These are phyloP conservation scores for Penicillium sp. DNA, from an alignment of 2,329 filamentous ascomycete species.

Conservation along the genomic window DNA sequence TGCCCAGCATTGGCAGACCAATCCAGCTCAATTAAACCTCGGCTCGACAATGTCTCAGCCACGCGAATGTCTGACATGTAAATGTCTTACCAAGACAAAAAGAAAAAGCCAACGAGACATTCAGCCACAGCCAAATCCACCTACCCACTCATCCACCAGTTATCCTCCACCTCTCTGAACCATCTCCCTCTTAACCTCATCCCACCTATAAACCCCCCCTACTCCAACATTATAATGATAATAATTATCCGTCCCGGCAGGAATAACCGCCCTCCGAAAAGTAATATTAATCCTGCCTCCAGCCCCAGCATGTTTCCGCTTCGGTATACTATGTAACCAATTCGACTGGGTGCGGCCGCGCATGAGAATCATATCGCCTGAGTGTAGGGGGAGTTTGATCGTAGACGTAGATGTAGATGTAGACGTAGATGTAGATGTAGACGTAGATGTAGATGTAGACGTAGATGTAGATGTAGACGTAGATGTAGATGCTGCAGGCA, in stretches of 20 bases:
- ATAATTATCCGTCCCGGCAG: slow-evolving; percentile 78
- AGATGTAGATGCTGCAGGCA: too few species aligned
- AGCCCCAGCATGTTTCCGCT: slow-evolving; percentile 60
- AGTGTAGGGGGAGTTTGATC: slow-evolving; percentile 61
- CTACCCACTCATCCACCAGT: too few species aligned
- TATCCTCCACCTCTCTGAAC: too few species aligned
- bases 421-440: slow-evolving; percentile 21
- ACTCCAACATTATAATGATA: slow-evolving; percentile 81
- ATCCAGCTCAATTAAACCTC: too few species aligned
- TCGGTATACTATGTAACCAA: slow-evolving; percentile 80
- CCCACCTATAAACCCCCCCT: slow-evolving; percentile 72
- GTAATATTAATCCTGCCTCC: slow-evolving; percentile 77
- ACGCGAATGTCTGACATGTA: too few species aligned
- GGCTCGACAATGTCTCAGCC: too few species aligned
- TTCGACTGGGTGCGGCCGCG: slow-evolving; percentile 72
- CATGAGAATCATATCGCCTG: slow-evolving; percentile 82
- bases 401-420: neutral
- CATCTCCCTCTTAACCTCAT: slow-evolving; percentile 47
- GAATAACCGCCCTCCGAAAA: slow-evolving; percentile 71
- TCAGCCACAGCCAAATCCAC: too few species aligned
- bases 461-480: too few species aligned
- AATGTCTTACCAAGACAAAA: too few species aligned
- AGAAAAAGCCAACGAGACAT: too few species aligned
- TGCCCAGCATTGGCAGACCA: too few species aligned
- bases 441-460: slow-evolving; percentile 21